Evolutionary conservation across 1,284 basidiomycete species (phyloP), one percentile per base, ranked within the genome.

Genomic region (Ustilago vetiveriae): DNA sequence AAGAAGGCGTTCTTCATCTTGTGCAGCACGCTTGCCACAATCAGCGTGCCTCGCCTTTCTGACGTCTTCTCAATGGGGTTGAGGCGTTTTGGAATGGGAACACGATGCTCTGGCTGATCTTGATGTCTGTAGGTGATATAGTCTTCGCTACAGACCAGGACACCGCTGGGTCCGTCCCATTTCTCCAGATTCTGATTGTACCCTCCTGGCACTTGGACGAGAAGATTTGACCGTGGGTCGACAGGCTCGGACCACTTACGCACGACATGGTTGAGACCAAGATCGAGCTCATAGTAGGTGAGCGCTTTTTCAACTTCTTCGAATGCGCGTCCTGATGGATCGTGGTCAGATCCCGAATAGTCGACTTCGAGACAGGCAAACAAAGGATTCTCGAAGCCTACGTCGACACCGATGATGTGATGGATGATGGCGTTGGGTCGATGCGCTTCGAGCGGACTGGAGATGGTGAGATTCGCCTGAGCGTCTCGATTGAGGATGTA

Each of bases 241-340:
- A 81, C 79, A 14, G 79, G 68, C 23, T 74, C 74, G 24, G 78
- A 67, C 80, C 80, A 82, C 37, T 68, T 78, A 41, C 80, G 74
- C 8, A 82, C 79, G 27, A 82, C 78, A 32, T 82, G 80, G 38
- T 82, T 82, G 44, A 82, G 70, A n/a, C 80, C 79, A 14, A 82
- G 53, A 36, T 82, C 80, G 27, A 82, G 72, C 71, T 82, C 80
- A 53, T 82, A 82, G 64, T 82, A 82, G n/a, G 74, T 78, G 27
- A 82, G 63, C 21, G 59, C 44, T 63, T 82, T 81, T 36, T 74
- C 62, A 0, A 76, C 64, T 8, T 64, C 46, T n/a, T 68, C 63
- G 39, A 55, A 68, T 6, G 80, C 80, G 17, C 65, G 75, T 30
- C 79, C 80, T 16, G 78, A 65, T 9, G 78, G 68, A 43, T 82